Base-by-base conservation (phyloP, 164 flowering plant genomes). In the Stephania yunnanensis region DNA sequence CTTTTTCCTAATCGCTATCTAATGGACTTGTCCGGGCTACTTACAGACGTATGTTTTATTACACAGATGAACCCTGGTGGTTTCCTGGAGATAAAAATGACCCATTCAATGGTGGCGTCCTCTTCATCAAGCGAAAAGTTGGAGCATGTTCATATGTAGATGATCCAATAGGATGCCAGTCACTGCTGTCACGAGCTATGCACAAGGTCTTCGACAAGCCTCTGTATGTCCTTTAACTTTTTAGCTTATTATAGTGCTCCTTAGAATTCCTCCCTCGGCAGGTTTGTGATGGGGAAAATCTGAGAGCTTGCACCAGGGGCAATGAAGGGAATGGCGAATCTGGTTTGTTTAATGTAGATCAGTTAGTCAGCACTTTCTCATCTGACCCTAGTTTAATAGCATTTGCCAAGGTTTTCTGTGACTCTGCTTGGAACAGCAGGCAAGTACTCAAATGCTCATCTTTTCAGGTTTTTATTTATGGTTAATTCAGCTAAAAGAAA, bases 91-190 rank as follows among this genome's bases (percentile, higher is more conserved):
- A 88, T 72, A 88, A 80, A 76, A 82, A 80, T 69, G 87, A 90
- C 77, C 99, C 99, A 73, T 90, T 95, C 79, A 93, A 86, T 78
- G 89, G 95, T 77, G 97, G 97, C 80, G 80, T 89, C 75, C 80
- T 95, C 15, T 93, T 89, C 81, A 84, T 95, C 79, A 95, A 95
- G 79, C 85, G 97, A 71, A 95, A 93, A 82, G 94, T 93, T 55
- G 99, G 98, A 78, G 90, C 97, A 75, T 95, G 97, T 84, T 93
- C 99, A 6, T 93, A 95, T 81, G 88, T 88, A 48, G 99, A 93
- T 84, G 99, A 93, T 75, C 99, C 99, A 45, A 77, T 90, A 31
- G 98, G 99, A 67, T 87, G 98, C 76, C 99, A 92, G 79, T 95
- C 99, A 20, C 84, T 95, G 75, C 80, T 95, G 45, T 95, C 99